phyloP scores from a whole-genome alignment of 805 yeast species.

The Lipomyces mesembrius region DNA sequence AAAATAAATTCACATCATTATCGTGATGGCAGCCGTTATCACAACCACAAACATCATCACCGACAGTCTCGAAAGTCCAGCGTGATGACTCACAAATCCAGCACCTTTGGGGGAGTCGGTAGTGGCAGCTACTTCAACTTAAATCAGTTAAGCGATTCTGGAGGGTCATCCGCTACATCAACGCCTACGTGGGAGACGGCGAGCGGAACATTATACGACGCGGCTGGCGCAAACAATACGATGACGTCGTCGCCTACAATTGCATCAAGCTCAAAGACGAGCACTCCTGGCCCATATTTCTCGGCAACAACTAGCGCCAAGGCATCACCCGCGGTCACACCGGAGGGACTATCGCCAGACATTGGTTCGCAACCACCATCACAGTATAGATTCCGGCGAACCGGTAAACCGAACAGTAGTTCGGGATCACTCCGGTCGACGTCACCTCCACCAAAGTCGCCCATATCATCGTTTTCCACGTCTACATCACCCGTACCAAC shows the following conservation, averaged over 20 bases:
- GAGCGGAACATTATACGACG: neutral
- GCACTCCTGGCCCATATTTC: conserved; percentile 15
- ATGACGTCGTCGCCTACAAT: neutral
- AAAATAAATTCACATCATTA: conserved; percentile 6
- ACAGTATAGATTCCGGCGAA: conserved; percentile 2
- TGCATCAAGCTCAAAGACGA: neutral
- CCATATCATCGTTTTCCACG: conserved; percentile 30
- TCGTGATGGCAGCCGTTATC: conserved; percentile 2
- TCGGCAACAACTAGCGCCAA: conserved; percentile 11
- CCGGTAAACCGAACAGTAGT: neutral
- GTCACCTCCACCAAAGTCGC: conserved; percentile 34
- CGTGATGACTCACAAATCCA: neutral
- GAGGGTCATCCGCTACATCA: conserved; percentile 9
- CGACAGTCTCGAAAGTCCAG: conserved; percentile 14
- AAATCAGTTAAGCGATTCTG: conserved; percentile 17
- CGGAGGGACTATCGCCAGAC: conserved; percentile 6
- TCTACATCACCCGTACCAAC: conserved; percentile 18
- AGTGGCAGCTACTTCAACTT: conserved; percentile 17
- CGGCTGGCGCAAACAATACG: neutral
- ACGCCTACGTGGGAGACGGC: conserved; percentile 22
- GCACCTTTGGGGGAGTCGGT: neutral
- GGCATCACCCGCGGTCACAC: conserved; percentile 17
- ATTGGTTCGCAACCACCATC: neutral
- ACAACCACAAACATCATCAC: conserved; percentile 1
- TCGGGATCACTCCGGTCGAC: conserved; percentile 7